Percentiles rank a stretch among this genome's conserved stretches.
These are phyloP conservation scores for Quercus agrifolia DNA, from an alignment of 306 rosid species.

Conservation along the genomic window DNA sequence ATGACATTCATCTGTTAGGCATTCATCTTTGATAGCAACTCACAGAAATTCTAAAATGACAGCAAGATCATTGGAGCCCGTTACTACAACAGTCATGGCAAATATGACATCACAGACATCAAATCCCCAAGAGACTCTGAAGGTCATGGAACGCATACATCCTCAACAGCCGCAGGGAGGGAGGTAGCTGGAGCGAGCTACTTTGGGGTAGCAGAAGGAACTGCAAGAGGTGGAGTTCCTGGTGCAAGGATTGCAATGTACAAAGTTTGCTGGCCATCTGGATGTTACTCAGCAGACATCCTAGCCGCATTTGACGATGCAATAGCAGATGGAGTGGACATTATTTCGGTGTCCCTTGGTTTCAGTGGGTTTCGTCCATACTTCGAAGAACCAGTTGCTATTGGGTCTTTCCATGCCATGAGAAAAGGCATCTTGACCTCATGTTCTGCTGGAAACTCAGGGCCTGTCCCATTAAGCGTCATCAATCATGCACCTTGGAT, in stretches of 20 bases:
- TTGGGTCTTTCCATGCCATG: constrained; percentile 32
- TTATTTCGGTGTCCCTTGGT: constrained; percentile 28
- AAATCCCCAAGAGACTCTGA: constrained; percentile 30
- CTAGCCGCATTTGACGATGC: constrained; percentile 35
- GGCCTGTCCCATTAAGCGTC: constrained; percentile 10
- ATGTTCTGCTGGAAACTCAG: constrained; percentile 32
- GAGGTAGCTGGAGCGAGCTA: constrained; percentile 22
- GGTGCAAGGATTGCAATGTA: constrained; percentile 31
- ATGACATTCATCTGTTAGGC: not conserved
- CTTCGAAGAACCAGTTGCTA: constrained; percentile 25
- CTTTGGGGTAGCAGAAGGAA: constrained; percentile 36
- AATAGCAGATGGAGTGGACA: constrained; percentile 30
- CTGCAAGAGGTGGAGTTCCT: constrained; percentile 32
- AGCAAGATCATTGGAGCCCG: constrained; percentile 40
- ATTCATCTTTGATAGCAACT: not conserved
- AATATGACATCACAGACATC: constrained; percentile 13
- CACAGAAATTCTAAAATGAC: not conserved
- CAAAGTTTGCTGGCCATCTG: constrained; percentile 29
- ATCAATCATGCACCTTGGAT: constrained; percentile 35
- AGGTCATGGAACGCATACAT: constrained; percentile 36
- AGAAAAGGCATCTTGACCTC: constrained; percentile 29
- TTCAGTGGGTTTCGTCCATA: not conserved
- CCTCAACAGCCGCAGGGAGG: constrained; percentile 33
- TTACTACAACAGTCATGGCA: not conserved
- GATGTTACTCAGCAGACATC: constrained; percentile 12